Percentiles rank a stretch among this genome's conserved stretches.
phyloP scores from a whole-genome alignment of 2,329 filamentous ascomycete genomes.

The Exophiala viscosa region DNA sequence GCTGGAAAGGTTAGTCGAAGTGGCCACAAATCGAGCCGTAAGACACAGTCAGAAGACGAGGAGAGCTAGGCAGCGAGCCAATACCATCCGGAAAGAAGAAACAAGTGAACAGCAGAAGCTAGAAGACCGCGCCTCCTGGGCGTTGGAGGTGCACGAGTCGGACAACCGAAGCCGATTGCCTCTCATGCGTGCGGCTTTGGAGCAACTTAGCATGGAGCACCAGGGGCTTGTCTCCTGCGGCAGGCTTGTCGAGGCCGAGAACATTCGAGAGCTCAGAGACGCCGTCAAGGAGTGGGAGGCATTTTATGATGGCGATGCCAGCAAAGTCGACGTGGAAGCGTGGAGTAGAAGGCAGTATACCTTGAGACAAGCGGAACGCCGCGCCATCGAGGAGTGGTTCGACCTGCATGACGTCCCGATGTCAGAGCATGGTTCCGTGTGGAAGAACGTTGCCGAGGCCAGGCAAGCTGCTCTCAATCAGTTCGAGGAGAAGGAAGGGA shows the following conservation, averaged over 20 bases:
- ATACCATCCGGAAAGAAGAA: conserved; percentile 13
- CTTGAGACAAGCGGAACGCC: conserved; percentile 8
- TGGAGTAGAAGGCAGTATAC: conserved; percentile 3
- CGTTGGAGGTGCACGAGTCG: conserved; percentile 22
- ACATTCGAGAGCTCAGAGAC: not conserved
- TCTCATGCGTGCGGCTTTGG: conserved; percentile 11
- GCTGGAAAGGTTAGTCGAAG: conserved; percentile 18
- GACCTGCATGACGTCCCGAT: conserved; percentile 3
- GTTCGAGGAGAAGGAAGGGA: conserved; percentile 5
- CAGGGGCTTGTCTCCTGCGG: conserved; percentile 8
- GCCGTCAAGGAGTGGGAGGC: conserved; percentile 9
- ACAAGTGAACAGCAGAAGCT: conserved; percentile 26
- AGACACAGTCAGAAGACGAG: conserved; percentile 19
- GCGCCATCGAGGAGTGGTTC: conserved; percentile 19
- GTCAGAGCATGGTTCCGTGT: conserved; percentile 12
- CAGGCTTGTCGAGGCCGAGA: conserved; percentile 7
- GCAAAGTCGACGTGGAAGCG: conserved; percentile 2
- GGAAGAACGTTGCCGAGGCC: conserved; percentile 12
- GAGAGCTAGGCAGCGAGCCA: conserved; percentile 16
- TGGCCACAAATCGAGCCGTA: conserved; percentile 16
- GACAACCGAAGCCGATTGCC: conserved; percentile 13
- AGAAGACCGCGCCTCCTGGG: conserved; percentile 31
- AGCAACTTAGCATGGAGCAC: conserved; percentile 20
- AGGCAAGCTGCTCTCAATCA: conserved; percentile 10
- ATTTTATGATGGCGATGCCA: conserved; percentile 5